Conservation (phyloP, 768 basidiomycete species). For the Cantharellus cinnabarinus region DNA sequence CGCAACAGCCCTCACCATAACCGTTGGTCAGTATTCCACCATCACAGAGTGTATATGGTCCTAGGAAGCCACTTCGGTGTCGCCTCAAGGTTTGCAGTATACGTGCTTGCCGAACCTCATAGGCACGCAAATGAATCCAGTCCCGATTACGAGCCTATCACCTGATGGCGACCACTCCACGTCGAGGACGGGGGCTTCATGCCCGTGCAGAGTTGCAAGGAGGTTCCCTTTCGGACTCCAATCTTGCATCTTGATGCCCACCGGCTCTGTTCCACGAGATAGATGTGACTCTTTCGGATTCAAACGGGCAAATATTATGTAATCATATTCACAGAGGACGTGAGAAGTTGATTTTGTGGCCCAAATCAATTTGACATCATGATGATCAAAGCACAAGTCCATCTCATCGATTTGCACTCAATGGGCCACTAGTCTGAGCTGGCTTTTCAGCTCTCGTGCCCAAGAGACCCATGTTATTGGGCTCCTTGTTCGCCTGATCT, state of each 20-base stretch:
- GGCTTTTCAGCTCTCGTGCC: no score
- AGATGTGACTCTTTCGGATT: slow-evolving; percentile 26
- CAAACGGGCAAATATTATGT: neutral
- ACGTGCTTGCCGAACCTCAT: slow-evolving; percentile 43
- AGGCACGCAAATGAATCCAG: slow-evolving; percentile 58
- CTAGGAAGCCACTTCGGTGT: slow-evolving; percentile 38
- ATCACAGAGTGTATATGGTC: slow-evolving; percentile 10
- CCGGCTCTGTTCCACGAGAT: slow-evolving; percentile 63
- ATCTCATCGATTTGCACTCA: no score
- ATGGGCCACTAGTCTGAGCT: no score
- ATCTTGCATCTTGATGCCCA: slow-evolving; percentile 41
- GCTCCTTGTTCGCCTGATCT: no score
- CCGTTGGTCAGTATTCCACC: neutral
- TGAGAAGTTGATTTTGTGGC: no score
- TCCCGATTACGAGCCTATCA: slow-evolving; percentile 53
- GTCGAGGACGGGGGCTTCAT: slow-evolving; percentile 62
- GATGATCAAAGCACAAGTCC: no score
- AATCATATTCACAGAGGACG: no score
- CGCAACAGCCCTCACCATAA: slow-evolving; percentile 33
- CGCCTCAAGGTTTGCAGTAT: slow-evolving; percentile 11
- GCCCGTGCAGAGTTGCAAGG: slow-evolving; percentile 24
- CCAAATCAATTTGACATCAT: no score
- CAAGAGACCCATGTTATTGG: no score
- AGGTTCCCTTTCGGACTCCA: slow-evolving; percentile 37
- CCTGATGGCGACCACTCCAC: slow-evolving; percentile 57